A percentile compares a stretch with the other conserved stretches of the same genome.
These are phyloP conservation scores for Aspergillus bertholletiae DNA, from an alignment of 495 filamentous ascomycete genomes.

Conservation along the genomic window DNA sequence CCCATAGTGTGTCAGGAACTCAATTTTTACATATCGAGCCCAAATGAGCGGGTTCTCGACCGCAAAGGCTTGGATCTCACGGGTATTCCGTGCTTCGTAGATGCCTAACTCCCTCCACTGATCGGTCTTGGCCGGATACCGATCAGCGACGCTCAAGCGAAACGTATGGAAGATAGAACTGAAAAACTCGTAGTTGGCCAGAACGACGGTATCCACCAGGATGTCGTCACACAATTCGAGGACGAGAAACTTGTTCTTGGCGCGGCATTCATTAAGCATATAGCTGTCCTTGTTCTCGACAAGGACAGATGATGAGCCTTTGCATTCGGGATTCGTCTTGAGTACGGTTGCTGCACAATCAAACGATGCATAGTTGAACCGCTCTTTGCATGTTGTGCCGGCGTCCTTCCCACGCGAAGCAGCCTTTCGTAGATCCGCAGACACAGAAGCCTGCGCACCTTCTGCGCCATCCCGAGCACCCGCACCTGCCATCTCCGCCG, in stretches of 20 bases:
- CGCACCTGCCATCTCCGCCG: conserved; percentile 25
- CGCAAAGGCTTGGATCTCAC: conserved; percentile 90
- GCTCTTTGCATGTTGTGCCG: conserved; percentile 90
- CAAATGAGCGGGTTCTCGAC: conserved; percentile 92
- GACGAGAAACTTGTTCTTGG: conserved; percentile 88
- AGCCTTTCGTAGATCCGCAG: conserved; percentile 37
- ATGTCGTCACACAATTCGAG: conserved; percentile 91
- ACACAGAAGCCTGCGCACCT: conserved; percentile 8
- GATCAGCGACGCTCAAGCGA: conserved; percentile 83
- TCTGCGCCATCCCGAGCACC: conserved; percentile 17
- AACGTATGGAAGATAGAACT: conserved; percentile 93
- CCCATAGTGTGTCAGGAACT: conserved; percentile 91
- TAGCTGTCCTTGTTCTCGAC: conserved; percentile 98
- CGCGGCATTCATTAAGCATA: conserved; percentile 89
- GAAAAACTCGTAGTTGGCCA: conserved; percentile 99
- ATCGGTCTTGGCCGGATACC: conserved; percentile 86
- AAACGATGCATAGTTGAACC: conserved; percentile 95
- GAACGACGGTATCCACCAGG: conserved; percentile 88
- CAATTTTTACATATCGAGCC: conserved; percentile 86
- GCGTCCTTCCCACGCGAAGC: conserved; percentile 76
- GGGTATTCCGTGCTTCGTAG: conserved; percentile 85
- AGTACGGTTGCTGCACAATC: conserved; percentile 92
- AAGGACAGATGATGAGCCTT: conserved; percentile 80
- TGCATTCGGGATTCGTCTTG: conserved; percentile 81
- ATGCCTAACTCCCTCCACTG: conserved; percentile 89